phyloP scores from a whole-genome alignment of 164 flowering plant genomes.

The Buxus sempervirens region DNA sequence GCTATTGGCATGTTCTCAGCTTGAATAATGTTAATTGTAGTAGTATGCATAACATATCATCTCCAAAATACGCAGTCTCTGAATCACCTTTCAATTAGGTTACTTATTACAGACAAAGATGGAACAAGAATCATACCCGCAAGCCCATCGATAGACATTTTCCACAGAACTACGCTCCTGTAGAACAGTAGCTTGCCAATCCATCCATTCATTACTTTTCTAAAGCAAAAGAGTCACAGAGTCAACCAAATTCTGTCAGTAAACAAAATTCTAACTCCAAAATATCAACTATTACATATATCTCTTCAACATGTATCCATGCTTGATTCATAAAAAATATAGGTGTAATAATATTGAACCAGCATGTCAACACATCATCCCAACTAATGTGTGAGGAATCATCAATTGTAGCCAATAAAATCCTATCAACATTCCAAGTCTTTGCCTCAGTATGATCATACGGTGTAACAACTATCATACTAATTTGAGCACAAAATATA shows the following conservation, averaged over 20 bases:
- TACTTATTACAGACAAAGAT: neutral
- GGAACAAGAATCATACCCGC: slow-evolving; percentile 61
- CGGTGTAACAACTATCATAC: neutral
- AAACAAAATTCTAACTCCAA: neutral
- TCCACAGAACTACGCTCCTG: slow-evolving; percentile 80
- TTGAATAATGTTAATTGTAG: neutral
- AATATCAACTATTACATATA: neutral
- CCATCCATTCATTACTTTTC: slow-evolving; percentile 77
- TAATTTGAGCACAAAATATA: neutral
- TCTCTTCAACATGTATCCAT: neutral
- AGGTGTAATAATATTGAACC: neutral
- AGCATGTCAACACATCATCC: neutral
- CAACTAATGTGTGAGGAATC: too few species aligned
- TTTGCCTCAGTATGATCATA: neutral
- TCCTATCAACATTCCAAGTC: too few species aligned
- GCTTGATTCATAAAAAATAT: neutral
- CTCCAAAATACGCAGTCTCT: neutral
- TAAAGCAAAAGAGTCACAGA: slow-evolving; percentile 16
- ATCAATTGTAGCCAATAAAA: too few species aligned
- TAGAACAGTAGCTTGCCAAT: slow-evolving; percentile 71
- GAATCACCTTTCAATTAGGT: neutral
- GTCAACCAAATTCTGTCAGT: neutral
- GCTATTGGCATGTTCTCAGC: neutral
- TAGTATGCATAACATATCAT: neutral
- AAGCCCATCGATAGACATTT: slow-evolving; percentile 87